These are phyloP conservation scores for Porcisia deanei DNA, from an alignment of 208 protist genomes.

Conservation along the genomic window DNA sequence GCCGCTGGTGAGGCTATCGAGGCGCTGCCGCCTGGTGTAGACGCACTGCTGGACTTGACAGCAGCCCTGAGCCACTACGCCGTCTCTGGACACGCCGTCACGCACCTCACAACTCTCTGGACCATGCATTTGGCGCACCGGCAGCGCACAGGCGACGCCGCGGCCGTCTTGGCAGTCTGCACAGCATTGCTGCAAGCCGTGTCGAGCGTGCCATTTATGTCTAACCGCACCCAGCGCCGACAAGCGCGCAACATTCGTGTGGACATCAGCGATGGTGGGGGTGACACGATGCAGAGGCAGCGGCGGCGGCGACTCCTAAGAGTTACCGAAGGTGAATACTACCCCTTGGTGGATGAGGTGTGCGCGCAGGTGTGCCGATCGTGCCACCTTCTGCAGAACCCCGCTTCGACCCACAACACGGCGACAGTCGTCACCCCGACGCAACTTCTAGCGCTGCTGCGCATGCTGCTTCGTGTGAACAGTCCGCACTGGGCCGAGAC, in stretches of 20 bases:
- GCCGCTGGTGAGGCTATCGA: neutral
- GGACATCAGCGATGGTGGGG: neutral
- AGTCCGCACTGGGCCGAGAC: slow-evolving; percentile 49
- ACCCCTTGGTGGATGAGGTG: slow-evolving; percentile 38
- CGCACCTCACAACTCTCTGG: slow-evolving; percentile 60
- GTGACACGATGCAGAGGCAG: neutral
- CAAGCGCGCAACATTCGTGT: slow-evolving; percentile 4
- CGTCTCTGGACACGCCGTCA: slow-evolving; percentile 59
- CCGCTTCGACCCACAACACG: neutral
- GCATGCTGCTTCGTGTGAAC: slow-evolving; percentile 42
- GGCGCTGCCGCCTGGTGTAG: neutral
- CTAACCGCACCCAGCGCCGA: slow-evolving; percentile 16
- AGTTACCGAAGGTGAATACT: slow-evolving; percentile 56
- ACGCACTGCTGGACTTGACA: slow-evolving; percentile 47
- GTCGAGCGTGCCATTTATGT: slow-evolving; percentile 17
- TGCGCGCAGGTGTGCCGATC: slow-evolving; percentile 25
- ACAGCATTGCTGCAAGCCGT: slow-evolving; percentile 17
- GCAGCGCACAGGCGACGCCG: neutral
- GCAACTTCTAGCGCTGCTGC: slow-evolving; percentile 21
- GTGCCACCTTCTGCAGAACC: slow-evolving; percentile 6
- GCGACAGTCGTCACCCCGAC: neutral
- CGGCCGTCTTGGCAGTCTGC: slow-evolving; percentile 4
- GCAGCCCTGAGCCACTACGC: slow-evolving; percentile 56
- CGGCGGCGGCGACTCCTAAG: neutral
- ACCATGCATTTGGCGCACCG: slow-evolving; percentile 19